These are phyloP conservation scores for Phragmites australis DNA, from an alignment of 176 grass and related monocot species.

Conservation along the genomic window DNA sequence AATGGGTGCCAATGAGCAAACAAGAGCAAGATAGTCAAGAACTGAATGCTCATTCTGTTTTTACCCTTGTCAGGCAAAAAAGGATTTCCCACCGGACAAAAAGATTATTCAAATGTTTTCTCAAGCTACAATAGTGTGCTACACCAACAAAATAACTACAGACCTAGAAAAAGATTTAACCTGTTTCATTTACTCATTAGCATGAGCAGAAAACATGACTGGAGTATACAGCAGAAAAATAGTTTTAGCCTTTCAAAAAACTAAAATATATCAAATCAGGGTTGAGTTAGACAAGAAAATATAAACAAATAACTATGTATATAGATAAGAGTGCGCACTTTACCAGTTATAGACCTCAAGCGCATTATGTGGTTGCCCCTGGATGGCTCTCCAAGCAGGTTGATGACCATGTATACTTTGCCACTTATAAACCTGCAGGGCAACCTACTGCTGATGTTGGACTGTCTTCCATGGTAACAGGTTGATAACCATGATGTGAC, in stretches of 20 bases:
- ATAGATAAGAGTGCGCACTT: conserved; percentile 14
- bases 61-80: background rate
- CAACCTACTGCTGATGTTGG: conserved; percentile 8
- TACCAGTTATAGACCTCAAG: conserved; percentile 32
- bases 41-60: background rate
- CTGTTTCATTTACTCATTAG: conserved; percentile 12
- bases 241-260: background rate
- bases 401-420: conserved; percentile 1
- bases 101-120: conserved; percentile 16
- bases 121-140: conserved; percentile 2
- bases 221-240: background rate
- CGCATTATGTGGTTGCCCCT: background rate
- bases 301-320: conserved; percentile 20
- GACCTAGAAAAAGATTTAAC: conserved; percentile 1
- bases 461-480: conserved; percentile 4
- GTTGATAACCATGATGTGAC: conserved; percentile 14
- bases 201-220: conserved; percentile 13
- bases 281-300: conserved; percentile 9
- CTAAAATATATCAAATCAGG: background rate
- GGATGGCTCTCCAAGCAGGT: conserved; percentile 7
- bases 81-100: background rate
- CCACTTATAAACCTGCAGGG: conserved; percentile 10
- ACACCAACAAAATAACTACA: background rate
- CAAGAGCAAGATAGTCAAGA: background rate
- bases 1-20: background rate